Evolutionary conservation across 2,329 filamentous ascomycete genomes (phyloP).

Genomic region (Botrytis medusae): DNA sequence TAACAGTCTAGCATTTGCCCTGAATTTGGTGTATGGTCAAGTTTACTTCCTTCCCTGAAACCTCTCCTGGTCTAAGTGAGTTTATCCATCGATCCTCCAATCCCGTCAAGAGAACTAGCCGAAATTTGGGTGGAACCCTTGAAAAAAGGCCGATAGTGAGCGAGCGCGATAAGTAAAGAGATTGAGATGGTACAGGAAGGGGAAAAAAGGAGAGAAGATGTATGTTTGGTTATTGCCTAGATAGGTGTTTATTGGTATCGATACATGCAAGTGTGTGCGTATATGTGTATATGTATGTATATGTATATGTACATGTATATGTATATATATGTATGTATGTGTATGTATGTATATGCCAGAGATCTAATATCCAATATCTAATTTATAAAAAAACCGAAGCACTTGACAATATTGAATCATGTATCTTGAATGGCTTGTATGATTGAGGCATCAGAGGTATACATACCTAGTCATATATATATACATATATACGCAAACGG

Average conservation of each 20-base stretch:
- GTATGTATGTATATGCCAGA: no score
- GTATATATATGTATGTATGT: no score
- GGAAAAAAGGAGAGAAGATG: no score
- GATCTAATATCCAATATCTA: no score
- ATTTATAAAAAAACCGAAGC: background rate
- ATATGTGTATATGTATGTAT: no score
- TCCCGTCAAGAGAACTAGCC: background rate
- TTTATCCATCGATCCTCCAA: conserved; percentile 9
- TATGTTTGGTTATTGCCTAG: no score
- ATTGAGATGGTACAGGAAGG: background rate
- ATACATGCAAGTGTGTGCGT: no score
- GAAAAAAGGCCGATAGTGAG: background rate
- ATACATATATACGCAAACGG: background rate
- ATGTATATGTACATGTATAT: no score
- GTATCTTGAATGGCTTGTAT: background rate
- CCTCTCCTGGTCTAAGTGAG: background rate
- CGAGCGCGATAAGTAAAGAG: conserved; percentile 1
- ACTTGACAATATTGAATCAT: no score
- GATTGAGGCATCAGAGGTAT: background rate
- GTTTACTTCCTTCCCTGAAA: background rate
- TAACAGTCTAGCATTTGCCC: background rate
- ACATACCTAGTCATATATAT: no score
- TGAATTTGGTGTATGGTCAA: background rate
- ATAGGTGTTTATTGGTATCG: background rate
- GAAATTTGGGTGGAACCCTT: conserved; percentile 8